Conservation (phyloP, 2,329 filamentous ascomycete genomes). For the Fusarium stilboides region DNA sequence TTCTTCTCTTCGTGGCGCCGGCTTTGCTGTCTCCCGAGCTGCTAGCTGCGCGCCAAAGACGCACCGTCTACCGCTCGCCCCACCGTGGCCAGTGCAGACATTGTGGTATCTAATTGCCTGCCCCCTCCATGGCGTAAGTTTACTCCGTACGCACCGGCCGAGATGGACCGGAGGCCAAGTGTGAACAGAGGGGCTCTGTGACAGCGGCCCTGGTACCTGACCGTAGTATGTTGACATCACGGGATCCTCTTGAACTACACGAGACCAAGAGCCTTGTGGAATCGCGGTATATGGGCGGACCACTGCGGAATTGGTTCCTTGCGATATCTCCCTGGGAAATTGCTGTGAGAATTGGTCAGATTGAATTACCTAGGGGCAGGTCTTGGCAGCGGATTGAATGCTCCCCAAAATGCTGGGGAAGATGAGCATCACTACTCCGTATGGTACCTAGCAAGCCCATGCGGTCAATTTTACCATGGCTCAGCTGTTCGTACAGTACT, state of each 20-base stretch:
- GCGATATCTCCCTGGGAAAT: slow-evolving; percentile 7
- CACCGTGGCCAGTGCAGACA: slow-evolving; percentile 25
- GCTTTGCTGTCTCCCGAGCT: slow-evolving; percentile 46
- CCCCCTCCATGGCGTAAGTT: slow-evolving; percentile 35
- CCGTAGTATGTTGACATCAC: slow-evolving; percentile 25
- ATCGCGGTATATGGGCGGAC: slow-evolving; percentile 1
- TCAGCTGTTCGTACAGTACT: slow-evolving; percentile 15
- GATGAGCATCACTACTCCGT: slow-evolving; percentile 21
- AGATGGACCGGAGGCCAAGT: slow-evolving; percentile 38
- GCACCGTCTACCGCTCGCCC: slow-evolving; percentile 39
- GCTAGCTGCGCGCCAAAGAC: slow-evolving; percentile 43
- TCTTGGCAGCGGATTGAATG: slow-evolving; percentile 30
- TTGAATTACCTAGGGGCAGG: slow-evolving; percentile 21
- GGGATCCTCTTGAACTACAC: slow-evolving; percentile 7
- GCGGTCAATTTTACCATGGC: slow-evolving; percentile 26
- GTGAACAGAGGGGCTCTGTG: slow-evolving; percentile 23
- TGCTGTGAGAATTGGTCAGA: slow-evolving; percentile 13
- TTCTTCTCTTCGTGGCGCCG: slow-evolving; percentile 47
- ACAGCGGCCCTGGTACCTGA: slow-evolving; percentile 5
- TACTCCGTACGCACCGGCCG: slow-evolving; percentile 44
- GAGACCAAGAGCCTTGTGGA: slow-evolving; percentile 19
- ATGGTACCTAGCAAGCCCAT: slow-evolving; percentile 2
- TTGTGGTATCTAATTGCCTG: slow-evolving; percentile 29
- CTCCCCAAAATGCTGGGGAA: slow-evolving; percentile 31
- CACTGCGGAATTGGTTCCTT: slow-evolving; percentile 31